Evolutionary conservation across 2,329 filamentous ascomycete species (phyloP).

Genomic region (Phialocephala subalpina): DNA sequence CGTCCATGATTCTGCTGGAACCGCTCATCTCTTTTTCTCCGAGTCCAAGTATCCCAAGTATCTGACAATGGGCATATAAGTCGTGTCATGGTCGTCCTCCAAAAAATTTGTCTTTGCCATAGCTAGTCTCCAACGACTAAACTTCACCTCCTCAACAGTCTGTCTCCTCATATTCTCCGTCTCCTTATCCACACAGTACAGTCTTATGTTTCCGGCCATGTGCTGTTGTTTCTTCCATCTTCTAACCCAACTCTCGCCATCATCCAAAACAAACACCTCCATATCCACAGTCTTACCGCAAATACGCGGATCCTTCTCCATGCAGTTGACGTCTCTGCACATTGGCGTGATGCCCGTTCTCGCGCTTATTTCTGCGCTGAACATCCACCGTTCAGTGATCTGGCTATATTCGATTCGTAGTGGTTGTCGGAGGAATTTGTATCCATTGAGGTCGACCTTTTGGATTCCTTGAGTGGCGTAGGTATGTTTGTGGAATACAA

Average conservation of each 20-base stretch:
- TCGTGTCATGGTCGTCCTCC: slow-evolving; percentile 12
- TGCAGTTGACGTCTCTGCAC: slow-evolving; percentile 21
- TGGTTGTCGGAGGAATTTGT: slow-evolving; percentile 25
- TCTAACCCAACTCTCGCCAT: slow-evolving; percentile 25
- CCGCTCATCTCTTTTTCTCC: not conserved
- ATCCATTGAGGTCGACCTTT: slow-evolving; percentile 26
- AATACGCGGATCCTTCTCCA: slow-evolving; percentile 9
- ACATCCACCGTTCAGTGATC: slow-evolving; percentile 29
- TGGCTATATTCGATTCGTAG: slow-evolving; percentile 24
- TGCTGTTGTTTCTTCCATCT: not conserved
- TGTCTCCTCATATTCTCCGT: slow-evolving; percentile 12
- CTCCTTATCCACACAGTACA: slow-evolving; percentile 23
- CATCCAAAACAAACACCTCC: slow-evolving; percentile 26
- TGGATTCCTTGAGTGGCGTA: not conserved
- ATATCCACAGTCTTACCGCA: slow-evolving; percentile 16
- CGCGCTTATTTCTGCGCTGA: slow-evolving; percentile 26
- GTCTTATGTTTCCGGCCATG: not conserved
- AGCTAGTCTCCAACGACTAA: slow-evolving; percentile 9
- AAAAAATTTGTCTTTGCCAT: slow-evolving; percentile 9
- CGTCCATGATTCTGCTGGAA: not conserved
- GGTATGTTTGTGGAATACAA: not conserved
- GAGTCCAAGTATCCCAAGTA: slow-evolving; percentile 16
- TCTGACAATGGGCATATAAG: slow-evolving; percentile 26
- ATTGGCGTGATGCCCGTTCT: slow-evolving; percentile 15
- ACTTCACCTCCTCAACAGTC: slow-evolving; percentile 15